Evolutionary conservation across 1,284 basidiomycete species (phyloP), one percentile per base, ranked within the genome.

Genomic region (Vanrija humicola): DNA sequence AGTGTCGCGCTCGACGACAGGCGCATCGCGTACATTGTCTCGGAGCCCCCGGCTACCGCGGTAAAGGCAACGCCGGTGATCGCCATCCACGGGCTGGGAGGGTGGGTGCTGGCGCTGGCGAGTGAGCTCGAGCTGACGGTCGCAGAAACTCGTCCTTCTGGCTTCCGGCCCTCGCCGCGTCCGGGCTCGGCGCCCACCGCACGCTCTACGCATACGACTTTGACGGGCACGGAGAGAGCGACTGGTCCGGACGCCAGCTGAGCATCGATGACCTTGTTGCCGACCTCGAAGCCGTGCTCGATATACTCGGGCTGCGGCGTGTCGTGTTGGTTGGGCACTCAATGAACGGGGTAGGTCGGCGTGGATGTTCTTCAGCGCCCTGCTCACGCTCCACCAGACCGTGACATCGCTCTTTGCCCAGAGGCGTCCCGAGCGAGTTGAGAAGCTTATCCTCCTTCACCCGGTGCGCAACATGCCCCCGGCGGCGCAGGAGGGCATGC

Each of bases 21-120:
- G 34, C 34, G 34, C 34, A 12, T 34, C 9, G 34, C 34, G 7
- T 34, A 34, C 34, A 34, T 34, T 34, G 34, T 34, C 34, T 34
- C 34, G 34, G 34, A 34, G 34, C 34, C 21, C 21, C 21, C 34
- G 89, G 90, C 85, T 19, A 85, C 79, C 12, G 86, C 83, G 5
- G 19, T 23, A 23, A 23, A 79, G 8, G 86, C 82, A n/a, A 16
- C 46, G 5, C 62, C 62, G 9, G 28, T 65, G 38, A 55, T 65
- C 23, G 54, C 63, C 6, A 53, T 63, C 42, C 64, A 65, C 52
- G 64, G 64, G 9, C 60, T 65, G 29, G 64, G 64, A 28, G 55
- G 52, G 56, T 58, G 43, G 44, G 56, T 54, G 1, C 44, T 14
- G 29, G 40, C 18, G n/a, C 19, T 19, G 18, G 40, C 8, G 40